Evolutionary conservation across 2,329 filamentous ascomycete species (phyloP).

Genomic region (Trichoderma lentiforme): DNA sequence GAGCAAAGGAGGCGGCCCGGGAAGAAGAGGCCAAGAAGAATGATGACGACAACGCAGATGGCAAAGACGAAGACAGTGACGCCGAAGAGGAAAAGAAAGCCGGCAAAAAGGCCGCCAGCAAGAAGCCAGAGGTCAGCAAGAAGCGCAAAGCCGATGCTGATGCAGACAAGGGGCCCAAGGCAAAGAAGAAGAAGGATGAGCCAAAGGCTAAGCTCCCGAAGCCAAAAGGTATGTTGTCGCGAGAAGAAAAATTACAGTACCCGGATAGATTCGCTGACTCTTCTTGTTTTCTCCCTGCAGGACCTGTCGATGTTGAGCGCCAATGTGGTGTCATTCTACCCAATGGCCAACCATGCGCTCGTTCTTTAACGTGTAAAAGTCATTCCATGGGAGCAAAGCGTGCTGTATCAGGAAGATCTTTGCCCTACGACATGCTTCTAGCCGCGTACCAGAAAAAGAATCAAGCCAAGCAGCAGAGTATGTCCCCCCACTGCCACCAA

Average conservation of each 20-base stretch:
- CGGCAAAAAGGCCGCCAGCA: conserved; percentile 62
- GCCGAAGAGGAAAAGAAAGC: conserved; percentile 46
- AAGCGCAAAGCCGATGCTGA: conserved; percentile 75
- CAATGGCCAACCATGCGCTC: conserved; percentile 82
- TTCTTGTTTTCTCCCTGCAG: conserved; percentile 31
- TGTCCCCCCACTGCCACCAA: conserved; percentile 34
- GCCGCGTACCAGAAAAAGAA: conserved; percentile 95
- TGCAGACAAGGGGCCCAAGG: conserved; percentile 77
- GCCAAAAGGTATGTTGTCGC: conserved; percentile 61
- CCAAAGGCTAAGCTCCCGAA: conserved; percentile 80
- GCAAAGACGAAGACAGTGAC: conserved; percentile 49
- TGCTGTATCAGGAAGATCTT: conserved; percentile 77
- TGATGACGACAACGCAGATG: conserved; percentile 47
- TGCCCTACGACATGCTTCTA: conserved; percentile 90
- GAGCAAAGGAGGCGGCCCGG: conserved; percentile 59
- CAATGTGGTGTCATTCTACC: conserved; percentile 86
- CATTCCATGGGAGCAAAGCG: conserved; percentile 94
- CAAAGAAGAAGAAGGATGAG: conserved; percentile 94
- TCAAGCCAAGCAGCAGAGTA: conserved; percentile 95
- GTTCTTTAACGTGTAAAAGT: conserved; percentile 89
- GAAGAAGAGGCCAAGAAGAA: conserved; percentile 54
- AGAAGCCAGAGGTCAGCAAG: conserved; percentile 70
- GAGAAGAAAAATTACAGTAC: too few relatives aligned
- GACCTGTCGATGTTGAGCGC: conserved; percentile 88
- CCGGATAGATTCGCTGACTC: background rate